Conservation (phyloP, 2,329 filamentous ascomycete species). For the Chaetomiaceae sp. region DNA sequence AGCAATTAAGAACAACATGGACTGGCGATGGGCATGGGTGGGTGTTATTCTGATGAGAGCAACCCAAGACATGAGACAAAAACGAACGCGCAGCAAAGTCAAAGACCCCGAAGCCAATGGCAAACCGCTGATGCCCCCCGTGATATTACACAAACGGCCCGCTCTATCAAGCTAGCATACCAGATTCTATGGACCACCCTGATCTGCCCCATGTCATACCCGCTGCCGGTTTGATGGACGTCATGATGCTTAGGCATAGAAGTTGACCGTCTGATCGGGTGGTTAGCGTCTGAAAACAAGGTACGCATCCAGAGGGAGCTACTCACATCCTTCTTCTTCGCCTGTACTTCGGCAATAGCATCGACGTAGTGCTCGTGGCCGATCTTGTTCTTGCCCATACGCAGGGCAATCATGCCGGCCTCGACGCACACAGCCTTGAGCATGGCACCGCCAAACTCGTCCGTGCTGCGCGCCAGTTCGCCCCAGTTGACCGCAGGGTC, state of each 20-base stretch:
- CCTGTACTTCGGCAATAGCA: conserved; percentile 92
- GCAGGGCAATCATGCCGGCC: conserved; percentile 96
- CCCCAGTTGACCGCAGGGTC: conserved; percentile 92
- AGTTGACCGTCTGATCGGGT: conserved; percentile 30
- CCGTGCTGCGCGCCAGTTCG: conserved; percentile 90
- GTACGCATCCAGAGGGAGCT: neutral
- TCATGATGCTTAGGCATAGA: conserved; percentile 34
- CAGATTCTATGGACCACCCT: conserved; percentile 13
- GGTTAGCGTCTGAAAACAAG: conserved; percentile 7
- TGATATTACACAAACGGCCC: conserved; percentile 20
- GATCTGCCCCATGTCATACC: neutral
- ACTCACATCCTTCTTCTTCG: conserved; percentile 86
- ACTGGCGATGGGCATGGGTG: no score
- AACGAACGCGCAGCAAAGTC: neutral
- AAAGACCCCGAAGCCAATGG: neutral
- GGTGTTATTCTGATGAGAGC: no score
- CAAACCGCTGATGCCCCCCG: conserved; percentile 5
- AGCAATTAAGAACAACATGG: no score
- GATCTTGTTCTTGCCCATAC: conserved; percentile 93
- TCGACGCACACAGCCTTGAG: conserved; percentile 98
- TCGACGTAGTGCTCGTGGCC: conserved; percentile 98
- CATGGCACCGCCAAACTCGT: conserved; percentile 97
- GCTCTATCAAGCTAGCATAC: conserved; percentile 17
- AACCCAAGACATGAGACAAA: no score
- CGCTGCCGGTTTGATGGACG: neutral